Conservation (phyloP, 805 yeast species). For the Yueomyces sinensis region DNA sequence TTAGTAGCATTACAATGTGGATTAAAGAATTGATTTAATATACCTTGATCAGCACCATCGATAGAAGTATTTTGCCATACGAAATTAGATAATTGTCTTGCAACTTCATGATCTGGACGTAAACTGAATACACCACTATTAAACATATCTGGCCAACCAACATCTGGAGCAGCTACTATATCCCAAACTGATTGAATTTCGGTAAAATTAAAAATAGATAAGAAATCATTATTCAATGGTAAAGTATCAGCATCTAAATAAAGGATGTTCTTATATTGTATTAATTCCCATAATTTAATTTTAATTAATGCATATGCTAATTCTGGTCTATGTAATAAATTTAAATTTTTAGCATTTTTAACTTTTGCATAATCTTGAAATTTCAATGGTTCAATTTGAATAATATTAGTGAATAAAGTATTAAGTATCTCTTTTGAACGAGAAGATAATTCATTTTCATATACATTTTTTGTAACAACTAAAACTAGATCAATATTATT, state of each 20-base stretch:
- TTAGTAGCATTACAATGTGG: slow-evolving; percentile 8
- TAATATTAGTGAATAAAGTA: slow-evolving; percentile 16
- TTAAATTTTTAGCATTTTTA: slow-evolving; percentile 17
- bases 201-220: slow-evolving; percentile 12
- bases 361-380: slow-evolving; percentile 8
- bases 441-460: slow-evolving; percentile 7
- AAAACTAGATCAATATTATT: slow-evolving; percentile 1
- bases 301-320: slow-evolving; percentile 38
- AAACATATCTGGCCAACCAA: slow-evolving; percentile 89
- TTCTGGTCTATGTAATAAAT: slow-evolving; percentile 36
- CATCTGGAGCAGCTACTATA: slow-evolving; percentile 53
- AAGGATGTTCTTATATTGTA: slow-evolving; percentile 32
- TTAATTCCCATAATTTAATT: slow-evolving; percentile 35
- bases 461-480: slow-evolving; percentile 11
- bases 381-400: slow-evolving; percentile 14
- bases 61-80: slow-evolving; percentile 29
- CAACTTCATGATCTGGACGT: slow-evolving; percentile 36
- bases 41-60: slow-evolving; percentile 92
- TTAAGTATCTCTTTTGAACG: slow-evolving; percentile 8
- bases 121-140: slow-evolving; percentile 65
- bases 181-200: slow-evolving; percentile 14
- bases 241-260: slow-evolving; percentile 58
- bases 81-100: slow-evolving; percentile 26
- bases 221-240: slow-evolving; percentile 25
- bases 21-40: slow-evolving; percentile 61